A percentile compares a stretch with the other conserved stretches of the same genome.
Evolutionary conservation across 768 basidiomycete species (phyloP).

Genomic region (Saitozyma sp.): DNA sequence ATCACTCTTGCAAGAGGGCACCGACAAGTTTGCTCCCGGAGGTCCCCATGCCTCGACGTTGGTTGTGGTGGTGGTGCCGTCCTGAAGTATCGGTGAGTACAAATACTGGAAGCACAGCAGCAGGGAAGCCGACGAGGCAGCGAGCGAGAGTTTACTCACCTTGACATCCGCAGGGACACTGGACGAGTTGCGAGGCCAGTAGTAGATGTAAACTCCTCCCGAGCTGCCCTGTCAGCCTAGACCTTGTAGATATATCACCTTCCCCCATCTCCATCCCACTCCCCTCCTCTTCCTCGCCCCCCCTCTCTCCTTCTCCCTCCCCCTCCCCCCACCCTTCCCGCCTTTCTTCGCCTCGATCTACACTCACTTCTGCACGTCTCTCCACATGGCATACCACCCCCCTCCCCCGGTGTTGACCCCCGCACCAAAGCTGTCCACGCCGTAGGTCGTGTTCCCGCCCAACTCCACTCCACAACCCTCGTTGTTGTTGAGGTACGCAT

Average conservation of each 20-base stretch:
- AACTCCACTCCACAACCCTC: constrained; percentile 63
- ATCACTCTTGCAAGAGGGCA: constrained; percentile 38
- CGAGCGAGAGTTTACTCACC: constrained; percentile 58
- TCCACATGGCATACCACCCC: constrained; percentile 61
- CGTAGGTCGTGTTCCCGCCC: constrained; percentile 36
- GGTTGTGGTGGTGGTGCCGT: constrained; percentile 27
- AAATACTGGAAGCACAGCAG: neutral
- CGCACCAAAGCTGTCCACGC: constrained; percentile 28
- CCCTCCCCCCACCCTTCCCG: too few relatives aligned
- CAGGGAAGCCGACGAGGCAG: constrained; percentile 14
- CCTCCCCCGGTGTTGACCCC: constrained; percentile 55
- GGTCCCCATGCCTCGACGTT: constrained; percentile 43
- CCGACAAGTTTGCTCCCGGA: constrained; percentile 46
- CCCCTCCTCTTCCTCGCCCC: too few relatives aligned
- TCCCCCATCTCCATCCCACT: too few relatives aligned
- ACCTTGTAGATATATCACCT: neutral
- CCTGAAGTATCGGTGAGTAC: constrained; percentile 28
- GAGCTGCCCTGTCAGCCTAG: constrained; percentile 27
- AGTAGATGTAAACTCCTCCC: constrained; percentile 64
- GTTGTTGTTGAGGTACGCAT: constrained; percentile 57
- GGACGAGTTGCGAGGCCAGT: constrained; percentile 60
- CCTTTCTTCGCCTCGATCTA: neutral
- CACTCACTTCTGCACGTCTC: constrained; percentile 43
- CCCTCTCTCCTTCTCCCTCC: too few relatives aligned
- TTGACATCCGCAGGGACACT: constrained; percentile 57